Percentiles rank a stretch among this genome's conserved stretches.
These are phyloP conservation scores for Termitomyces titanicus DNA, from an alignment of 768 basidiomycete species.

Conservation along the genomic window DNA sequence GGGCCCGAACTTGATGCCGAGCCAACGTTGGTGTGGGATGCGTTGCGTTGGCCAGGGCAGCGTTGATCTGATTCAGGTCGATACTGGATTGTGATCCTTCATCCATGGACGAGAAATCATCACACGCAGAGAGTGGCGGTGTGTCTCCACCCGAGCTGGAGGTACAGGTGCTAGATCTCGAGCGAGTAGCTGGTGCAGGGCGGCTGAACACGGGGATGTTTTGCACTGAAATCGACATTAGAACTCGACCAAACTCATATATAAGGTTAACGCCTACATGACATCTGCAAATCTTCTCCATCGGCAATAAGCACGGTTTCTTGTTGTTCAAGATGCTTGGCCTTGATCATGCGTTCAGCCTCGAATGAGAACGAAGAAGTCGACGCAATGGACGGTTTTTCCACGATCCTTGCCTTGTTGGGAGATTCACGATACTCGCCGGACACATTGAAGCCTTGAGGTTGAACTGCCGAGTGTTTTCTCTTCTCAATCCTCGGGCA, in stretches of 20 bases:
- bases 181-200: constrained; percentile 44
- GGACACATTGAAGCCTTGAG: constrained; percentile 20
- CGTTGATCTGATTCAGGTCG: constrained; percentile 60
- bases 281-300: constrained; percentile 55
- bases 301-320: constrained; percentile 60
- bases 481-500: constrained; percentile 64
- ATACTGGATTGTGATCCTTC: constrained; percentile 78
- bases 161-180: constrained; percentile 69
- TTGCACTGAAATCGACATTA: constrained; percentile 29
- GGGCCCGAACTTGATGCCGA: constrained; percentile 41
- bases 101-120: constrained; percentile 58
- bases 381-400: constrained; percentile 66
- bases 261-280: constrained; percentile 38
- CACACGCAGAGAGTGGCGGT: constrained; percentile 65
- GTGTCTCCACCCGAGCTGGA: constrained; percentile 67
- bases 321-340: constrained; percentile 57
- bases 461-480: constrained; percentile 45
- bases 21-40: constrained; percentile 43
- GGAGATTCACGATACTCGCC: constrained; percentile 33
- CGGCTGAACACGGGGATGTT: constrained; percentile 59
- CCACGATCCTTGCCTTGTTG: constrained; percentile 48
- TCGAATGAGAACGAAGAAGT: constrained; percentile 63
- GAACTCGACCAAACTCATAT: neutral
- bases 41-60: constrained; percentile 51
- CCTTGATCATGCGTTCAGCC: constrained; percentile 63